Conservation (phyloP, 345 rosid species). For the Citrus cavaleriei region DNA sequence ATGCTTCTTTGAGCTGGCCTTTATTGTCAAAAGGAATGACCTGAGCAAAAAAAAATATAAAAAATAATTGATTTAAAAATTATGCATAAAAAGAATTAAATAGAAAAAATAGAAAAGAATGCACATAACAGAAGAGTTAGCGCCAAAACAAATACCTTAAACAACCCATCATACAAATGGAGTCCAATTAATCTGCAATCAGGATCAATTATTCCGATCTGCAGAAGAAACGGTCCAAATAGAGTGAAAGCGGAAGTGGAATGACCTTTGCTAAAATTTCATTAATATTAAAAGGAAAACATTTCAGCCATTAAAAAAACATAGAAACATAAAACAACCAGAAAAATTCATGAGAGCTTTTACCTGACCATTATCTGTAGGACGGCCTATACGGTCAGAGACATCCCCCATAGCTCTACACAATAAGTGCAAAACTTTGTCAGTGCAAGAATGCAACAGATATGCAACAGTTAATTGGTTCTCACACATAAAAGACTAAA, state of each 20-base stretch:
- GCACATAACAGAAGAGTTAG: background rate
- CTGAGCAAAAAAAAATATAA: conserved; percentile 33
- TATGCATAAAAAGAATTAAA: background rate
- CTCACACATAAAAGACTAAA: background rate
- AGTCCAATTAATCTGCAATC: conserved; percentile 94
- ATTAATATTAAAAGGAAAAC: background rate
- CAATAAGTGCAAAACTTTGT: background rate
- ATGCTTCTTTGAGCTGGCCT: conserved; percentile 94
- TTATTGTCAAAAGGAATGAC: conserved; percentile 95
- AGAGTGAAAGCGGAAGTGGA: conserved; percentile 1
- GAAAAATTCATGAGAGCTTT: background rate
- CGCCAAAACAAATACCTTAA: conserved; percentile 52
- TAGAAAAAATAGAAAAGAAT: background rate
- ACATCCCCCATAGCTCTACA: conserved; percentile 94
- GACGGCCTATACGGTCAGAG: conserved; percentile 87
- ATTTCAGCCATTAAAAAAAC: background rate
- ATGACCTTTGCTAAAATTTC: background rate
- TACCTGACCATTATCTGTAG: conserved; percentile 97
- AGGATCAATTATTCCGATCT: conserved; percentile 97
- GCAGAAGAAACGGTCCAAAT: conserved; percentile 13
- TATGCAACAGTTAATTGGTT: background rate
- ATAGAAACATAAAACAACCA: background rate
- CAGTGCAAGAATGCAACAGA: background rate
- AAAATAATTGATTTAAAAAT: background rate
- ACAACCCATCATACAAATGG: conserved; percentile 93